These are phyloP conservation scores for Ophiostoma tasmaniense DNA, from an alignment of 2,329 filamentous ascomycete species.

Conservation along the genomic window DNA sequence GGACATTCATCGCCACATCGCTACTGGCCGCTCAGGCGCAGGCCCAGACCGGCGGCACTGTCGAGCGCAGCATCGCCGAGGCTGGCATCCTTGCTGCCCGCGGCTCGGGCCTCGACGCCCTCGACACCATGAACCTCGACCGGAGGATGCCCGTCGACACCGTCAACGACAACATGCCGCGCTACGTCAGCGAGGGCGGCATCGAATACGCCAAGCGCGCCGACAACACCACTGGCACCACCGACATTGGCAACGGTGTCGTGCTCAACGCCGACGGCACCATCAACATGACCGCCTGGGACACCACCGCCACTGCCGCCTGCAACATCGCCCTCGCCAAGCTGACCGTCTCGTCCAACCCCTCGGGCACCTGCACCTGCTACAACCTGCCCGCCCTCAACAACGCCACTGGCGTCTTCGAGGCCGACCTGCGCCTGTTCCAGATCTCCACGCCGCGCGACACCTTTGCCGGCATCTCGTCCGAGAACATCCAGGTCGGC, in stretches of 20 bases:
- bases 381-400: slow-evolving; percentile 14
- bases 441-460: slow-evolving; percentile 52
- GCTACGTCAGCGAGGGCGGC: slow-evolving; percentile 5
- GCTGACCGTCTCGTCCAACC: slow-evolving; percentile 56
- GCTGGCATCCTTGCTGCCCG: slow-evolving; percentile 18
- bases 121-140: slow-evolving; percentile 21
- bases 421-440: not conserved
- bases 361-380: slow-evolving; percentile 54
- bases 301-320: slow-evolving; percentile 45
- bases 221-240: slow-evolving; percentile 8
- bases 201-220: slow-evolving; percentile 15
- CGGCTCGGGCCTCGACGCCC: slow-evolving; percentile 15
- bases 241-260: slow-evolving; percentile 23
- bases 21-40: slow-evolving; percentile 31
- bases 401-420: slow-evolving; percentile 2
- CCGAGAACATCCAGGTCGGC: slow-evolving; percentile 45
- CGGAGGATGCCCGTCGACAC: slow-evolving; percentile 22
- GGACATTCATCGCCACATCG: slow-evolving; percentile 28
- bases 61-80: slow-evolving; percentile 23
- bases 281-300: slow-evolving; percentile 50
- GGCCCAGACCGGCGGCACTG: slow-evolving; percentile 28
- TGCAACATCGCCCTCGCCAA: slow-evolving; percentile 49
- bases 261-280: slow-evolving; percentile 35
- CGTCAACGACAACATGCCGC: slow-evolving; percentile 19
- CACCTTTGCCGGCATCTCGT: slow-evolving; percentile 43